A percentile compares a stretch with the other conserved stretches of the same genome.
phyloP scores from a whole-genome alignment of 1,284 basidiomycete genomes.

The Ustilago loliicola region DNA sequence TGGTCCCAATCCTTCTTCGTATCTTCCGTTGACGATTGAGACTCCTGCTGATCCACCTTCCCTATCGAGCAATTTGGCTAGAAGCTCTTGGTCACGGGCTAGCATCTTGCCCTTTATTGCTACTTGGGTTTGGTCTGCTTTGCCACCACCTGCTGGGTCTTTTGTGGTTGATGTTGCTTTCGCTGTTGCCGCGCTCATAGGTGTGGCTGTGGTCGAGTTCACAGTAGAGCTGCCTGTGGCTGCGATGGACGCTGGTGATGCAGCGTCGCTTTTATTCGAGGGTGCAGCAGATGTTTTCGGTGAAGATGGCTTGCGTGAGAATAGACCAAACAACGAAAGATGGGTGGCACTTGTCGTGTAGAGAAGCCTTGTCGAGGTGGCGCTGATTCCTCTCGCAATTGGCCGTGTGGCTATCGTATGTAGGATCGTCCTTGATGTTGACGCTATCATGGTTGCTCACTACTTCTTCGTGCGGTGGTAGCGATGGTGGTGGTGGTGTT shows the following conservation, averaged over 20 bases:
- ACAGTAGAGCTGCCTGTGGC: neutral
- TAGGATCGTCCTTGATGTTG: neutral
- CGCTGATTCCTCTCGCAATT: neutral
- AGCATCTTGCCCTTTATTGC: conserved; percentile 29
- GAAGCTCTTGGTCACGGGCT: conserved; percentile 47
- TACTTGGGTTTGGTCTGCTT: neutral
- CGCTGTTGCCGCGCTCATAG: neutral
- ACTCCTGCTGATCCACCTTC: conserved; percentile 50
- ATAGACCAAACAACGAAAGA: neutral
- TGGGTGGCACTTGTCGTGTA: neutral
- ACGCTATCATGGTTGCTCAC: neutral
- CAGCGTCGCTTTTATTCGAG: neutral
- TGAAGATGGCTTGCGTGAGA: conserved; percentile 3
- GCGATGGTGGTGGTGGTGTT: neutral
- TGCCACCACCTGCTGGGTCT: neutral
- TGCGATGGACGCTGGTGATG: neutral
- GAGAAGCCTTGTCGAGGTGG: neutral
- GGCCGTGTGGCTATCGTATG: neutral
- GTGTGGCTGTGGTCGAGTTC: neutral
- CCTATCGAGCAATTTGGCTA: conserved; percentile 47
- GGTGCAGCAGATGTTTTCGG: neutral
- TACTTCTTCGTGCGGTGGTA: neutral
- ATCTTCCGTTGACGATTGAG: conserved; percentile 48
- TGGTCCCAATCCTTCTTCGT: conserved; percentile 52
- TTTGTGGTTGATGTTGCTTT: neutral